Percentiles rank a stretch among this genome's conserved stretches.
phyloP scores from a whole-genome alignment of 2,329 filamentous ascomycete species.

The Pezicula radicicola region DNA sequence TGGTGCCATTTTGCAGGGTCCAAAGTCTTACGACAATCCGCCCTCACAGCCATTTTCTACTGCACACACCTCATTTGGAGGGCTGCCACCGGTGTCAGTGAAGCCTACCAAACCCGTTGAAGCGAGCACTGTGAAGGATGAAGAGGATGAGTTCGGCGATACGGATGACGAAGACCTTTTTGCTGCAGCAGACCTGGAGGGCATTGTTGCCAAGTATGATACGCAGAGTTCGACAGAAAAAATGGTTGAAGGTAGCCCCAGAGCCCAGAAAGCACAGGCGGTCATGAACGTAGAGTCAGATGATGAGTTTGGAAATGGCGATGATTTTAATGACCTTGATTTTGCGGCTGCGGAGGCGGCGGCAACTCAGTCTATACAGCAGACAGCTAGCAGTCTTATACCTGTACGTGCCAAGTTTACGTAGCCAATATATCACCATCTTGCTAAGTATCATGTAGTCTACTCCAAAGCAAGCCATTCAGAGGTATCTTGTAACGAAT shows the following conservation, averaged over 20 bases:
- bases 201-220: constrained; percentile 54
- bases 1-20: neutral
- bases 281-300: constrained; percentile 48
- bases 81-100: neutral
- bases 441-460: constrained; percentile 68
- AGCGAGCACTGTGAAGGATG: constrained; percentile 1
- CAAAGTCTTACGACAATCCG: constrained; percentile 1
- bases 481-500: constrained; percentile 80
- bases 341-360: constrained; percentile 73
- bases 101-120: constrained; percentile 1
- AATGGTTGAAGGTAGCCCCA: neutral
- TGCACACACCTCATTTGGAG: neutral
- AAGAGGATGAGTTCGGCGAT: constrained; percentile 62
- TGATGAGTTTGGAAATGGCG: constrained; percentile 68
- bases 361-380: constrained; percentile 61
- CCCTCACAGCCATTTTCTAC: constrained; percentile 1
- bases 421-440: constrained; percentile 23
- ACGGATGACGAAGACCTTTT: constrained; percentile 57
- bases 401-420: constrained; percentile 50
- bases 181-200: constrained; percentile 53
- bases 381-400: constrained; percentile 30
- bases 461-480: constrained; percentile 70
- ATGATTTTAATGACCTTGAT: constrained; percentile 62
- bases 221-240: constrained; percentile 22
- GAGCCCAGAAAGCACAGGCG: neutral